Evolutionary conservation across 1,284 basidiomycete genomes (phyloP).

Genomic region (Tausonia pullulans): DNA sequence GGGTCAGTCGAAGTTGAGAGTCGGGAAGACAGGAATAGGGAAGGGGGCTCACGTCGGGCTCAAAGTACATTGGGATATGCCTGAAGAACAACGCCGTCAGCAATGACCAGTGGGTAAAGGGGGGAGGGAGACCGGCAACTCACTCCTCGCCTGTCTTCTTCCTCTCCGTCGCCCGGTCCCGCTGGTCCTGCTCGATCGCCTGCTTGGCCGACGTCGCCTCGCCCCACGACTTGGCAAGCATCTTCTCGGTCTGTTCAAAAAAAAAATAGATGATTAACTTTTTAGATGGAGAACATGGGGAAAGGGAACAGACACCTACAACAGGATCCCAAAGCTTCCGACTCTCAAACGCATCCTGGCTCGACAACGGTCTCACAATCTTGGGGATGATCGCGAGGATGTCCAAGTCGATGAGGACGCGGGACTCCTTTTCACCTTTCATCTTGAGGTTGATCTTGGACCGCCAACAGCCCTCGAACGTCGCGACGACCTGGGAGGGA

Average conservation of each 20-base stretch:
- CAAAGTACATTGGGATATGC: slow-evolving; percentile 3
- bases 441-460: slow-evolving; percentile 69
- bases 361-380: slow-evolving; percentile 64
- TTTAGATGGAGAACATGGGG: too few relatives aligned
- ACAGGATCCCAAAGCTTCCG: slow-evolving; percentile 81
- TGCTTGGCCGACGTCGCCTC: slow-evolving; percentile 84
- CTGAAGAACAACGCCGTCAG: not conserved
- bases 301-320: too few relatives aligned
- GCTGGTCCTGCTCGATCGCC: slow-evolving; percentile 75
- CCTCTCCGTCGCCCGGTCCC: slow-evolving; percentile 70
- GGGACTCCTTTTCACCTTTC: slow-evolving; percentile 54
- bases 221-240: slow-evolving; percentile 72
- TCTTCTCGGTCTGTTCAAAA: slow-evolving; percentile 42
- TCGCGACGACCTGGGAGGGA: slow-evolving; percentile 58
- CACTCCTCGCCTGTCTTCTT: slow-evolving; percentile 60
- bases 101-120: not conserved
- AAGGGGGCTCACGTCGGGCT: slow-evolving; percentile 6
- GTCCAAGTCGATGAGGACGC: slow-evolving; percentile 64
- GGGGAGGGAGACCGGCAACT: not conserved
- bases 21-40: slow-evolving; percentile 16
- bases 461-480: slow-evolving; percentile 82
- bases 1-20: slow-evolving; percentile 6
- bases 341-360: slow-evolving; percentile 72
- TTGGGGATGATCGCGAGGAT: slow-evolving; percentile 69
- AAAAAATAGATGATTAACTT: too few relatives aligned